phyloP scores from a whole-genome alignment of 495 filamentous ascomycete genomes.

The Tuber brumale region DNA sequence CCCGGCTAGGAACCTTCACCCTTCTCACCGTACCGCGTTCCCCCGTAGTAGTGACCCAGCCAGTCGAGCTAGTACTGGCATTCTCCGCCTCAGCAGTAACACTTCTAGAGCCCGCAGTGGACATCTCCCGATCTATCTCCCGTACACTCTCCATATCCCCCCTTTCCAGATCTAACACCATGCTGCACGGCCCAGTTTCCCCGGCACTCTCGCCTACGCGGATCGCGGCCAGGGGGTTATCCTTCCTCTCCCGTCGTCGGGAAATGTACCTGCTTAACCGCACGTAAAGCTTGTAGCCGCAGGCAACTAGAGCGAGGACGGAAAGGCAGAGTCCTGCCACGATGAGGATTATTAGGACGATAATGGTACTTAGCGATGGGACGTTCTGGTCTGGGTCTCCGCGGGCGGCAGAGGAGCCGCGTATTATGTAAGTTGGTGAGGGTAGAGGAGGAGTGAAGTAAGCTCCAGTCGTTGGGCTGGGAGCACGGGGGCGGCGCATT shows the following conservation, averaged over 20 bases:
- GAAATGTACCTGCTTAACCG: background rate
- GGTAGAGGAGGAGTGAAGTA: background rate
- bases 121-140: background rate
- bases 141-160: background rate
- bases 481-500: background rate
- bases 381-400: background rate
- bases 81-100: background rate
- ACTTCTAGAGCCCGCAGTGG: background rate
- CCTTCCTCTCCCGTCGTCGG: background rate
- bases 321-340: background rate
- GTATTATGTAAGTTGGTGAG: background rate
- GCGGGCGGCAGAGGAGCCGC: background rate
- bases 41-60: background rate
- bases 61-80: background rate
- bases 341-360: background rate
- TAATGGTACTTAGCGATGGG: background rate
- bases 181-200: background rate
- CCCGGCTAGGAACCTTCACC: background rate
- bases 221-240: background rate
- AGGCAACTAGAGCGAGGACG: background rate
- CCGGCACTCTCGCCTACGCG: background rate
- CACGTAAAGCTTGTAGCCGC: background rate
- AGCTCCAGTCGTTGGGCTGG: background rate
- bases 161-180: background rate
- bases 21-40: background rate